Evolutionary conservation across 225 moss, liverwort and hornwort species (phyloP), one percentile per base, ranked within the genome.

Genomic region (Asterella californica): DNA sequence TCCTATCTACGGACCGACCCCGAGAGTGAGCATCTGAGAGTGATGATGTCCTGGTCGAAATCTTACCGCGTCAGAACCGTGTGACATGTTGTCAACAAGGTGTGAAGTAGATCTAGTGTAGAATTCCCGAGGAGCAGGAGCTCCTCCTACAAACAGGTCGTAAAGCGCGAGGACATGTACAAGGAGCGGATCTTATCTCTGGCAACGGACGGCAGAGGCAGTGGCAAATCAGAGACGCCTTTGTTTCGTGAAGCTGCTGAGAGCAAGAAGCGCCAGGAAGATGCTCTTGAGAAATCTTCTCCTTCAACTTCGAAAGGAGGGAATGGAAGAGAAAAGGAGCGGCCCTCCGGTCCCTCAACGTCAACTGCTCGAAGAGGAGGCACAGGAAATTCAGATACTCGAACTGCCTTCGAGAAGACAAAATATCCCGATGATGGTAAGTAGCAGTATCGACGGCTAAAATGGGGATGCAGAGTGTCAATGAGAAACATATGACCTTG

Each of bases 341-440:
- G 93, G 45, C 72, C 88, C 15, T 82, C 89, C 76, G 86, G 82
- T 83, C 88, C 93, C 70, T 89, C 92, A 72, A 84, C 90, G 37
- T 88, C 88, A 30, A 79, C 86, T 15, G 90, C 85, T 36, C 76
- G 87, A 69, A 91, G 99, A 69, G 88, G 86, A 21, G 78, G 74
- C 48, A 61, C 87, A 12, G 77, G 78, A 21, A 89, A 89, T 86
- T 86, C 82, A 27, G 92, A 91, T 34, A 76, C 82, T 55, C 86
- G 90, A 81, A 89, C 87, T 55, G 79, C 92, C 69, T 87, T 83
- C 27, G 97, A 93, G 64, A 97, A 93, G 83, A 90, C 92, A 11
- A 99, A 91, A 81, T 93, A 90, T 75, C 90, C 91, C 17, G 95
- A 95, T 64, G 95, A 99, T 70, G 99, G 99, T 99, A 86, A 76